These are phyloP conservation scores for Lactarius vividus DNA, from an alignment of 768 basidiomycete species.

Conservation along the genomic window DNA sequence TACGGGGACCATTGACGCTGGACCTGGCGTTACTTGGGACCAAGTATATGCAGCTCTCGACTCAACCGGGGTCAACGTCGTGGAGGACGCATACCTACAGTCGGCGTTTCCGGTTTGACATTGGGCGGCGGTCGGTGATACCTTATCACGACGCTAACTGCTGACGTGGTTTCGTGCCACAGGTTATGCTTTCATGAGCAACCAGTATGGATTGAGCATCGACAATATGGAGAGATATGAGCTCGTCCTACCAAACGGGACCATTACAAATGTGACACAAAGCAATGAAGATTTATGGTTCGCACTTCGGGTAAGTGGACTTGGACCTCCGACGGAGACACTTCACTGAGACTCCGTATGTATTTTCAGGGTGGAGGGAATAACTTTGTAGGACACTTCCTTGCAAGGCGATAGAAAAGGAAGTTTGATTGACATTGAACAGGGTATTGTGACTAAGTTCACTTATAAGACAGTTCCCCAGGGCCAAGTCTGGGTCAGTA, in stretches of 20 bases:
- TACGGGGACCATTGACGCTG: constrained; percentile 21
- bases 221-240: constrained; percentile 35
- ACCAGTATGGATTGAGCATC: too few species aligned
- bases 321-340: too few species aligned
- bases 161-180: too few species aligned
- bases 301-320: constrained; percentile 15
- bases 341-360: not conserved
- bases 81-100: constrained; percentile 29
- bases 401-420: too few species aligned
- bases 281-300: not conserved
- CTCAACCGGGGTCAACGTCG: constrained; percentile 25
- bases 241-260: constrained; percentile 35
- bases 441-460: constrained; percentile 11
- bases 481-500: not conserved
- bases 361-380: constrained; percentile 18
- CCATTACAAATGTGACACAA: constrained; percentile 5
- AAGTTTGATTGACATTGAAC: not conserved
- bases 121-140: too few species aligned
- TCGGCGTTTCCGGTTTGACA: constrained; percentile 29
- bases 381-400: constrained; percentile 16
- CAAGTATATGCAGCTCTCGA: constrained; percentile 28
- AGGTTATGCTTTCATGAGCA: too few species aligned
- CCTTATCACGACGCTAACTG: not conserved
- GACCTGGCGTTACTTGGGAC: constrained; percentile 33
- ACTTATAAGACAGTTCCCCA: constrained; percentile 10